Conservation (phyloP, 805 yeast genomes). For the Brettanomyces sp. region DNA sequence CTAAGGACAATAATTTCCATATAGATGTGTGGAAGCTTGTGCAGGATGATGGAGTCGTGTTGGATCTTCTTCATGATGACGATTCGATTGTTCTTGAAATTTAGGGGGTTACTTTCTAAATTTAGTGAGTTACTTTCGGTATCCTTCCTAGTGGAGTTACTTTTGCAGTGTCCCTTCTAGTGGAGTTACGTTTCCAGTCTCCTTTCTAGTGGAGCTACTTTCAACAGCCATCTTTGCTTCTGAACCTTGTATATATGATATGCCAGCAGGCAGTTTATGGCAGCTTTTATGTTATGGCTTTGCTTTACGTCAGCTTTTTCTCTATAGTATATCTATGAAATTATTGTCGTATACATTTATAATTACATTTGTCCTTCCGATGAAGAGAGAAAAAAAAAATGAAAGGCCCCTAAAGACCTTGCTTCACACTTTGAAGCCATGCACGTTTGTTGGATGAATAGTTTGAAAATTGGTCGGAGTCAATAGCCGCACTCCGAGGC, state of each 20-base stretch:
- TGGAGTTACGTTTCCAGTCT: background rate
- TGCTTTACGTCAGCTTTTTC: background rate
- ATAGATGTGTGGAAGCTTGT: conserved; percentile 57
- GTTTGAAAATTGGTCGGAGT: conserved; percentile 26
- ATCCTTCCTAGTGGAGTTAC: no score
- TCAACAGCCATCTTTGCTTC: background rate
- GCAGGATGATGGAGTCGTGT: conserved; percentile 30
- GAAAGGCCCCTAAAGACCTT: background rate
- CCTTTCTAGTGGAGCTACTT: background rate
- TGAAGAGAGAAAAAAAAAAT: background rate
- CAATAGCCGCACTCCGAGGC: conserved; percentile 2
- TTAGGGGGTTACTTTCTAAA: background rate
- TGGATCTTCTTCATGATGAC: conserved; percentile 41
- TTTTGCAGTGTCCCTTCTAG: background rate
- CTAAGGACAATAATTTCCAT: conserved; percentile 45
- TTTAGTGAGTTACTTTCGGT: no score
- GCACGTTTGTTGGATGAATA: conserved; percentile 33
- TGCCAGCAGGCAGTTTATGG: no score
- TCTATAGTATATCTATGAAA: background rate
- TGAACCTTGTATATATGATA: no score
- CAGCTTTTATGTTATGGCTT: no score
- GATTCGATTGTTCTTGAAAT: conserved; percentile 23
- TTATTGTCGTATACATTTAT: background rate
- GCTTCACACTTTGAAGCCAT: conserved; percentile 27
- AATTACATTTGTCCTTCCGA: conserved; percentile 1